Evolutionary conservation across 1,139 yeast species (phyloP).

Genomic region (Saccharomyces hybrid): DNA sequence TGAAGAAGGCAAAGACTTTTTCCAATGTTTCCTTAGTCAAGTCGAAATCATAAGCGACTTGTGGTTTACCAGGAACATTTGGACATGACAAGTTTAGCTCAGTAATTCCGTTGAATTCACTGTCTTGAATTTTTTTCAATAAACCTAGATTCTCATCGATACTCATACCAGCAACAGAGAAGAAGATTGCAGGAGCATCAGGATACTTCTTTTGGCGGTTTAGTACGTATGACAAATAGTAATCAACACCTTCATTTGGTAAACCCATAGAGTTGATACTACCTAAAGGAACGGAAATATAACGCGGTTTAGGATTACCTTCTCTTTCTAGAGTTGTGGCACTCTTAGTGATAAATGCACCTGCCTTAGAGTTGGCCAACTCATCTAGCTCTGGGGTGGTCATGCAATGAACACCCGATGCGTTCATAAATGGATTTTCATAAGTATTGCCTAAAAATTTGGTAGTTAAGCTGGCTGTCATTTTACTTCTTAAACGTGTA

Average conservation of each 20-base stretch:
- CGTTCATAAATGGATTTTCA: constrained; percentile 27
- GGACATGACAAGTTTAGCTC: constrained; percentile 28
- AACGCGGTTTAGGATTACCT: constrained; percentile 30
- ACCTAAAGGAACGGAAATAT: constrained; percentile 25
- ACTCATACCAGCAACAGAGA: constrained; percentile 29
- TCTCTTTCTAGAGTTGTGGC: constrained; percentile 21
- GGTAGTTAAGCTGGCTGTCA: constrained; percentile 16
- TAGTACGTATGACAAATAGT: constrained; percentile 22
- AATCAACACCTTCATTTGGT: constrained; percentile 26
- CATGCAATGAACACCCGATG: constrained; percentile 30
- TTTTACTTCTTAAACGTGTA: neutral
- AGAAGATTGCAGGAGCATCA: constrained; percentile 16
- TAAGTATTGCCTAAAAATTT: constrained; percentile 14
- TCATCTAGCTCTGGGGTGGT: constrained; percentile 20
- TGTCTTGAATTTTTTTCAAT: constrained; percentile 19
- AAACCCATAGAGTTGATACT: constrained; percentile 29
- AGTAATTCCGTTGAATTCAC: constrained; percentile 22
- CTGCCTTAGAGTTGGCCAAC: constrained; percentile 19
- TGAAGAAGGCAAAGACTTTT: constrained; percentile 31
- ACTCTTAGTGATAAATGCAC: constrained; percentile 27
- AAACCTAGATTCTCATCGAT: constrained; percentile 21
- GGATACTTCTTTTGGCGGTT: constrained; percentile 15
- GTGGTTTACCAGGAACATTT: constrained; percentile 30
- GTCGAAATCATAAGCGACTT: constrained; percentile 51
- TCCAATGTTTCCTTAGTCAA: constrained; percentile 45